Evolutionary conservation across 2,329 filamentous ascomycete genomes (phyloP).

Genomic region (Sclerotinia borealis): DNA sequence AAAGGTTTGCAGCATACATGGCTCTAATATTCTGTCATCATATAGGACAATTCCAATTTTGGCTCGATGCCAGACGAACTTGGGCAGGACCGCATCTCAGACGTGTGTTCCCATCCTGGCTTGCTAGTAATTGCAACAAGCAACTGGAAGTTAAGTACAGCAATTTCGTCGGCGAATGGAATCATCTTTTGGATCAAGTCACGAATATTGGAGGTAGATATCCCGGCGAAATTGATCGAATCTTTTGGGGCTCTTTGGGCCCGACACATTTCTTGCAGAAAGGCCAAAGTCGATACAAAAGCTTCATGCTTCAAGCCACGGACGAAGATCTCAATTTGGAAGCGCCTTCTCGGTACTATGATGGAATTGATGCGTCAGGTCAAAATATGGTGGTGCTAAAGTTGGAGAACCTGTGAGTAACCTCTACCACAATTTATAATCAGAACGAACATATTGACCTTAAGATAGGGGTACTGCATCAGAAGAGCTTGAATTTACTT

Average conservation of each 20-base stretch:
- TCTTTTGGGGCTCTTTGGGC: not conserved
- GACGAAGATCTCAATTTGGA: not conserved
- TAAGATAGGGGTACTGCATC: not conserved
- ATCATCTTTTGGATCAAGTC: not conserved
- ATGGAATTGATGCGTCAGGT: not conserved
- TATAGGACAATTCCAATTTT: slow-evolving; percentile 1
- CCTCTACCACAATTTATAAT: not conserved
- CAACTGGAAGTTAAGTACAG: not conserved
- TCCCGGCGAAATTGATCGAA: not conserved
- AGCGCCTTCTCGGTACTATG: not conserved
- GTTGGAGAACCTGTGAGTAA: not conserved
- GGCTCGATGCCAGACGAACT: not conserved
- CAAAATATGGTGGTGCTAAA: not conserved
- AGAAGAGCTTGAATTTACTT: slow-evolving; percentile 1
- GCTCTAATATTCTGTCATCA: too few relatives aligned
- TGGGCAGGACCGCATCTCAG: not conserved
- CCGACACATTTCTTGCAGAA: not conserved
- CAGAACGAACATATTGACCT: not conserved
- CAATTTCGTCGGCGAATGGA: not conserved
- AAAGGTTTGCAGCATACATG: accelerated
- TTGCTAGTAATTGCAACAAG: not conserved
- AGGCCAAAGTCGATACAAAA: not conserved
- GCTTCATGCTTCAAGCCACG: not conserved
- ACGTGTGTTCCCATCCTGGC: not conserved
- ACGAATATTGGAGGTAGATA: not conserved